Base-by-base conservation (phyloP, 257 asterid species). In the Plectranthus barbatus region DNA sequence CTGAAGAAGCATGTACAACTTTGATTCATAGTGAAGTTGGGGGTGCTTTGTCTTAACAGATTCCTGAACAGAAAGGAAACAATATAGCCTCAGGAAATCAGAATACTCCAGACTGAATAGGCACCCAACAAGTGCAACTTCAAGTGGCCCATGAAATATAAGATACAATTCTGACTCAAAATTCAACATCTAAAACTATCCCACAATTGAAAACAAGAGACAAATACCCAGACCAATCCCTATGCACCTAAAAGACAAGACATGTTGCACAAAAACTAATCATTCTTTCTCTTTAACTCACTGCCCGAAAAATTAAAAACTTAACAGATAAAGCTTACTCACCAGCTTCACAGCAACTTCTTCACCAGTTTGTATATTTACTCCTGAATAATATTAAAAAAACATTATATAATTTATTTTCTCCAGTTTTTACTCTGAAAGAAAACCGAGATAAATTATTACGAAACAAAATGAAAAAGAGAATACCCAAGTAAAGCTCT, bases 261-360 rank as follows among this genome's bases (percentile, higher is more conserved):
- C 53, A 41, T 60, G 61, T 44, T 21, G 37, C 45, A 53, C 9
- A 57, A 53, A 37, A 37, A 14, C 24, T 55, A 7, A 14, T 20
- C 49, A 41, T 33, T 66, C 56, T 42, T 42, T 58, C 23, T n/a
- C 67, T 20, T 13, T 4, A 58, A 62, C n/a, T 14, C 45, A 18
- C 62, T 17, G 14, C 12, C 13, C 0, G 3, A 57, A 9, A 66
- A 56, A 57, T 13, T 7, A 40, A 48, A 4, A 23, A 10, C n/a
- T 37, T 64, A 49, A 13, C 66, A 42, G 31, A 46, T 11, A 18
- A 33, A 23, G 37, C 39, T 56, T 12, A 71, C 90, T 79, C 74
- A 92, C 97, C 86, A 92, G 77, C 83, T 92, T 92, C 55, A 83
- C 95, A 64, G 93, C 98, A 83, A 92, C 98, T 78, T 92, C 98